Conservation (phyloP, 805 yeast genomes). For the Torulaspora franciscae region DNA sequence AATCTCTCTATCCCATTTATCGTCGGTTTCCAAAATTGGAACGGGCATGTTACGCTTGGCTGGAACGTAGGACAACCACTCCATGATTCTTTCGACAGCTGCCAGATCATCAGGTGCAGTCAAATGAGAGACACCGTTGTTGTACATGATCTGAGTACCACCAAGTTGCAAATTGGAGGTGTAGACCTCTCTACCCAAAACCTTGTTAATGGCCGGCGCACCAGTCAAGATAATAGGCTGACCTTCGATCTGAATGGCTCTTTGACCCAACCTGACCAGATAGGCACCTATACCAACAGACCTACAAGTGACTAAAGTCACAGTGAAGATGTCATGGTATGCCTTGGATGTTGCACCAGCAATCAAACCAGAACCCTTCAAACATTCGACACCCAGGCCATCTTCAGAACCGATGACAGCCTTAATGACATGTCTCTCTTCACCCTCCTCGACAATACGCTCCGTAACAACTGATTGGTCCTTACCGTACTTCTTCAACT, state of each 20-base stretch:
- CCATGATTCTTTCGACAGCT: slow-evolving; percentile 90
- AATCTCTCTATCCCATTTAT: slow-evolving; percentile 90
- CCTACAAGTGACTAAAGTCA: slow-evolving; percentile 98
- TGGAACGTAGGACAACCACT: slow-evolving; percentile 95
- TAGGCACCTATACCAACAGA: slow-evolving; percentile 99
- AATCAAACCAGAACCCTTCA: slow-evolving; percentile 95
- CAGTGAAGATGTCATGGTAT: slow-evolving; percentile 93
- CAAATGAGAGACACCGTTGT: slow-evolving; percentile 95
- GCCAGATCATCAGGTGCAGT: slow-evolving; percentile 96
- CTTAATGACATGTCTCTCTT: slow-evolving; percentile 72
- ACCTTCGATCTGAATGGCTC: slow-evolving; percentile 98
- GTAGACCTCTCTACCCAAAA: slow-evolving; percentile 95
- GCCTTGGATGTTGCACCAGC: slow-evolving; percentile 99
- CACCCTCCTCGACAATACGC: slow-evolving; percentile 76
- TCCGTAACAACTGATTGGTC: slow-evolving; percentile 65
- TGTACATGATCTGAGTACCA: slow-evolving; percentile 98
- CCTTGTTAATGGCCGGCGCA: slow-evolving; percentile 97
- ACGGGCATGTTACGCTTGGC: slow-evolving; percentile 85
- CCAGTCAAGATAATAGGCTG: slow-evolving; percentile 98
- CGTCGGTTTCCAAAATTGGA: slow-evolving; percentile 78
- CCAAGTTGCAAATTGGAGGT: slow-evolving; percentile 96
- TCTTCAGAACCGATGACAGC: slow-evolving; percentile 91
- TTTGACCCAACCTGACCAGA: slow-evolving; percentile 94
- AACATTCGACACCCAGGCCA: slow-evolving; percentile 97
- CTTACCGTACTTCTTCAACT: slow-evolving; percentile 56